phyloP scores from a whole-genome alignment of 1,284 basidiomycete genomes.

The Cutaneotrichosporon curvatum region DNA sequence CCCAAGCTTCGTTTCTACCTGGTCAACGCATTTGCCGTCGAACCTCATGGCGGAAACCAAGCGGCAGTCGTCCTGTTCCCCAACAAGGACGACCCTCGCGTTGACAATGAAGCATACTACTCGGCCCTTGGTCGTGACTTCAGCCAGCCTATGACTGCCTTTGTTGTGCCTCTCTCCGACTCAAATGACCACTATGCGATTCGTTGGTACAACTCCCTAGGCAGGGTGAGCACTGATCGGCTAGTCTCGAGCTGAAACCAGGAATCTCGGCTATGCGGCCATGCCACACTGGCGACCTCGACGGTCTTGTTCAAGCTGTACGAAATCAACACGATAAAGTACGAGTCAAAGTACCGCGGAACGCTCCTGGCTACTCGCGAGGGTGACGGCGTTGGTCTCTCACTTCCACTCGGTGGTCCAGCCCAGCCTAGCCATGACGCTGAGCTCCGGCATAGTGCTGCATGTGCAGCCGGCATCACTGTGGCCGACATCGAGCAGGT shows the following conservation, averaged over 20 bases:
- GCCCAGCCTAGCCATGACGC: neutral
- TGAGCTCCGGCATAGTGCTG: neutral
- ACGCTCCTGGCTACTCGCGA: slow-evolving; percentile 16
- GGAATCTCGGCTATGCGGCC: slow-evolving; percentile 36
- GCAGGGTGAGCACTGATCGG: slow-evolving; percentile 20
- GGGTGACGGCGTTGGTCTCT: neutral
- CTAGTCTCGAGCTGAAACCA: slow-evolving; percentile 7
- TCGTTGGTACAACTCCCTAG: slow-evolving; percentile 31
- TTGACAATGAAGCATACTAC: slow-evolving; percentile 23
- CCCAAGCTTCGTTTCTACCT: slow-evolving; percentile 22
- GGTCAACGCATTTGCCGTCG: slow-evolving; percentile 31
- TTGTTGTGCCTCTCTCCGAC: slow-evolving; percentile 10
- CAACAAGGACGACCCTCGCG: slow-evolving; percentile 10
- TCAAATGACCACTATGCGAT: slow-evolving; percentile 14
- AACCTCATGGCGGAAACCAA: slow-evolving; percentile 31
- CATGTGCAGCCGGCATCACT: slow-evolving; percentile 1
- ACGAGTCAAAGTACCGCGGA: slow-evolving; percentile 21
- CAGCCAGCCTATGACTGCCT: slow-evolving; percentile 31
- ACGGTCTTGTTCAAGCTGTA: slow-evolving; percentile 3
- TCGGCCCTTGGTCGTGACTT: slow-evolving; percentile 25
- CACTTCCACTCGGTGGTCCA: neutral
- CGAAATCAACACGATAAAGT: slow-evolving; percentile 6
- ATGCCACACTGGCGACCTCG: slow-evolving; percentile 31
- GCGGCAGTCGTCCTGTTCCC: slow-evolving; percentile 34
- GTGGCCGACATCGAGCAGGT: slow-evolving; percentile 4